Conservation (phyloP, 495 filamentous ascomycete genomes). For the Thozetella sp. region DNA sequence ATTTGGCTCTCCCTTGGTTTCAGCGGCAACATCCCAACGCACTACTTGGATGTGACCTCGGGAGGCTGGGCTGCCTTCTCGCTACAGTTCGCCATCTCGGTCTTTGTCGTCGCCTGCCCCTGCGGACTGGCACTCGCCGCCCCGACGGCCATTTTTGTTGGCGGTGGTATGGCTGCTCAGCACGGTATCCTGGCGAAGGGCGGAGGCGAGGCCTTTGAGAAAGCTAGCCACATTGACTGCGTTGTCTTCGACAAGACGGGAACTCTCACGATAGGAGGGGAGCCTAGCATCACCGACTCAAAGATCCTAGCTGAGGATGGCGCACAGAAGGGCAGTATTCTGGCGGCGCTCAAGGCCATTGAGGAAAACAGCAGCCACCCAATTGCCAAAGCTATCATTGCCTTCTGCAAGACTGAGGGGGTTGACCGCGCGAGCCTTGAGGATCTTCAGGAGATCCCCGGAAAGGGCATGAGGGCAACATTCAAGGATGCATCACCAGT, state of each 20-base stretch:
- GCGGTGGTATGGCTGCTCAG: slow-evolving; percentile 83
- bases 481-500: slow-evolving; percentile 46
- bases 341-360: slow-evolving; percentile 61
- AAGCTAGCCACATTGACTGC: slow-evolving; percentile 81
- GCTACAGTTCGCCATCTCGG: slow-evolving; percentile 89
- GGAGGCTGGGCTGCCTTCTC: slow-evolving; percentile 89
- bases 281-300: slow-evolving; percentile 76
- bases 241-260: slow-evolving; percentile 98
- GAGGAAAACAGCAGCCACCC: slow-evolving; percentile 89
- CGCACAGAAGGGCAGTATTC: slow-evolving; percentile 16
- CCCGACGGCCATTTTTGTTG: slow-evolving; percentile 92
- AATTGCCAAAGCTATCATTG: slow-evolving; percentile 78
- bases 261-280: slow-evolving; percentile 84
- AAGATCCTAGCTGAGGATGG: slow-evolving; percentile 37
- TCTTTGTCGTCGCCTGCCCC: slow-evolving; percentile 94
- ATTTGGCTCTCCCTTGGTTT: slow-evolving; percentile 80
- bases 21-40: slow-evolving; percentile 63
- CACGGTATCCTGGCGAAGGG: slow-evolving; percentile 91
- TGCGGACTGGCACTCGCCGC: slow-evolving; percentile 92
- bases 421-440: slow-evolving; percentile 35
- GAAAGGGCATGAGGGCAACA: slow-evolving; percentile 76
- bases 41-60: slow-evolving; percentile 65
- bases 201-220: slow-evolving; percentile 95
- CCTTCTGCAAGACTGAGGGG: slow-evolving; percentile 56
- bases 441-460: slow-evolving; percentile 73